Conservation (phyloP, 2,329 filamentous ascomycete genomes). For the Trichoderma breve region DNA sequence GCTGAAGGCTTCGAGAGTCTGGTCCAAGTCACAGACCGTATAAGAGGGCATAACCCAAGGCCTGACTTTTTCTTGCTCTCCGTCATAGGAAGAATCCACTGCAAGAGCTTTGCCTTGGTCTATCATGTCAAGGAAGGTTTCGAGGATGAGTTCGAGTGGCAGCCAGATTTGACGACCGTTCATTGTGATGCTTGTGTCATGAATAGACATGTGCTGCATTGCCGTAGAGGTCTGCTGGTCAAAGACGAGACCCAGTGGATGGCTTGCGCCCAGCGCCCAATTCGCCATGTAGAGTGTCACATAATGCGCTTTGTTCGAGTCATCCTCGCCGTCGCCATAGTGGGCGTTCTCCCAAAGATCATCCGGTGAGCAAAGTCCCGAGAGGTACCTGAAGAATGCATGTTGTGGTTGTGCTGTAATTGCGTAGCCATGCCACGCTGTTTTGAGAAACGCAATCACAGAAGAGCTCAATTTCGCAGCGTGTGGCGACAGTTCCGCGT, state of each 20-base stretch:
- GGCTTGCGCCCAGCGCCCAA: constrained; percentile 6
- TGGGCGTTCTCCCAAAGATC: constrained; percentile 1
- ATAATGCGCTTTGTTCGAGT: constrained; percentile 6
- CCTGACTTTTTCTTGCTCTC: neutral
- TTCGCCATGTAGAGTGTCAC: constrained; percentile 16
- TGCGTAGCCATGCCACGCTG: constrained; percentile 8
- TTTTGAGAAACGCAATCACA: constrained; percentile 1
- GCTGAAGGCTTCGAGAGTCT: neutral
- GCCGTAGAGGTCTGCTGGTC: constrained; percentile 8
- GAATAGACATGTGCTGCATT: constrained; percentile 13
- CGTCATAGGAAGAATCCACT: neutral
- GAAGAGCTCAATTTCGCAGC: constrained; percentile 7
- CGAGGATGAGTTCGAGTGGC: constrained; percentile 4
- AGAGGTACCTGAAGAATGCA: constrained; percentile 7
- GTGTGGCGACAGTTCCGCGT: neutral
- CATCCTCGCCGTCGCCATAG: constrained; percentile 4
- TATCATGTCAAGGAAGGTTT: constrained; percentile 11
- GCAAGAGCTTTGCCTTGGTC: constrained; percentile 10
- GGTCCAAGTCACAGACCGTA: constrained; percentile 1
- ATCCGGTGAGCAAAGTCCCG: constrained; percentile 4
- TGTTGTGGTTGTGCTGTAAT: neutral
- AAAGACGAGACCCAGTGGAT: constrained; percentile 10
- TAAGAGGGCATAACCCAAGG: constrained; percentile 11
- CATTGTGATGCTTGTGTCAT: constrained; percentile 10
- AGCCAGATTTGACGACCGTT: constrained; percentile 5